Evolutionary conservation across 169 alveolate genomes (phyloP).

Genomic region (Blepharisma undulans): DNA sequence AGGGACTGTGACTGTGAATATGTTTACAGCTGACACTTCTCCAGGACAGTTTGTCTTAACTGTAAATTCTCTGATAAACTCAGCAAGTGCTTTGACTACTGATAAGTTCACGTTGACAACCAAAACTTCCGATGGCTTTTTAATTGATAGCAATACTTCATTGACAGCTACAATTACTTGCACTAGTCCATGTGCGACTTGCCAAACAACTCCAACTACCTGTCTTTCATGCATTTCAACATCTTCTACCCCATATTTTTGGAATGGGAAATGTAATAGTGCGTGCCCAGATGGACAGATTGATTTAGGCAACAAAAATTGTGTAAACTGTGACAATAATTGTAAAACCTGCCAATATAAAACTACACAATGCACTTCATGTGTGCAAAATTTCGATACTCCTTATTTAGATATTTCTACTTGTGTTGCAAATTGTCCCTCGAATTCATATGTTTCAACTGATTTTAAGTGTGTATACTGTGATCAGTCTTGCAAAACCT

Average conservation of each 20-base stretch:
- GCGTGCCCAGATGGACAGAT: not conserved
- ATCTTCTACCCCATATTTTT: not conserved
- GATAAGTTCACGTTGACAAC: not conserved
- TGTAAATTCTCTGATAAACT: not conserved
- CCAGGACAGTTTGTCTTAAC: not conserved
- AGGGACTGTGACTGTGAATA: not conserved
- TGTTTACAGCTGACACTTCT: not conserved
- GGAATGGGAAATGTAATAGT: not conserved
- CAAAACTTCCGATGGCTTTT: not conserved
- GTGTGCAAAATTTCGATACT: not conserved
- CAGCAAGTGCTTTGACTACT: not conserved
- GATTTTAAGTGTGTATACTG: not conserved
- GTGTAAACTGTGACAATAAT: not conserved
- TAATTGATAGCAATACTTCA: not conserved
- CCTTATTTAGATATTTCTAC: not conserved
- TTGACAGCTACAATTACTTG: not conserved
- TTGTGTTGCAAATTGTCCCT: not conserved
- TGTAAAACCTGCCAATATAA: not conserved
- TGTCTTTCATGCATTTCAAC: not conserved
- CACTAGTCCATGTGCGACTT: slow-evolving; percentile 1
- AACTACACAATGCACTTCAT: not conserved
- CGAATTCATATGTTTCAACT: not conserved
- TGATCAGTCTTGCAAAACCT: not conserved
- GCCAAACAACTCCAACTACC: not conserved
- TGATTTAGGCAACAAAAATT: not conserved